phyloP scores from a whole-genome alignment of 2,329 filamentous ascomycete genomes.

The Albifimbria verrucaria region DNA sequence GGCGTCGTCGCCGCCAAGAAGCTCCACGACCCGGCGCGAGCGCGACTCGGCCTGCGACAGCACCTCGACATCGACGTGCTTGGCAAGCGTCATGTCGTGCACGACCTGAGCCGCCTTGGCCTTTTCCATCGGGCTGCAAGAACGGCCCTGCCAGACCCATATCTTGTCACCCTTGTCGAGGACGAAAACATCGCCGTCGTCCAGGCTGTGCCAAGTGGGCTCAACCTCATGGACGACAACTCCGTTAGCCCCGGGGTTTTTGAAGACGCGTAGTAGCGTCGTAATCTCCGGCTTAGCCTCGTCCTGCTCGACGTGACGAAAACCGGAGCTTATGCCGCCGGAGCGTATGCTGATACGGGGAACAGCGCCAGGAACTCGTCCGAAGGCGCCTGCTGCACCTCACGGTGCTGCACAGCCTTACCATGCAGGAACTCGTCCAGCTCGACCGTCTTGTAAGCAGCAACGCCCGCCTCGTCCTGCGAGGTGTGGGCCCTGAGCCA shows the following conservation, averaged over 20 bases:
- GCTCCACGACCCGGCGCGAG: conserved; percentile 50
- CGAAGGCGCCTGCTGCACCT: conserved; percentile 57
- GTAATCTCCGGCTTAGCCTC: conserved; percentile 34
- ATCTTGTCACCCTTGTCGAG: conserved; percentile 62
- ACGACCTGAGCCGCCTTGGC: conserved; percentile 65
- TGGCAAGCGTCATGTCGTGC: conserved; percentile 60
- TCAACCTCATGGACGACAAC: conserved; percentile 63
- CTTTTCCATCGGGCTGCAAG: conserved; percentile 67
- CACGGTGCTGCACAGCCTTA: conserved; percentile 61
- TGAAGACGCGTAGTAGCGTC: conserved; percentile 61
- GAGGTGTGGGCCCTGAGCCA: conserved; percentile 65
- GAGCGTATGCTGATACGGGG: conserved; percentile 54
- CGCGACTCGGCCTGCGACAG: conserved; percentile 58
- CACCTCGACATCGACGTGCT: conserved; percentile 63
- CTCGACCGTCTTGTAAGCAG: conserved; percentile 69
- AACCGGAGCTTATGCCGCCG: conserved; percentile 61
- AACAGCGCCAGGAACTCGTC: conserved; percentile 60
- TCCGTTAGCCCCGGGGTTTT: conserved; percentile 47
- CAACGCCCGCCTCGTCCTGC: conserved; percentile 66
- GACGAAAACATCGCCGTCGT: conserved; percentile 65
- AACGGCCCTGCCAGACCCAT: conserved; percentile 66
- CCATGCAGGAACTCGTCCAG: conserved; percentile 65
- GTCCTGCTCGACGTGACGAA: conserved; percentile 56
- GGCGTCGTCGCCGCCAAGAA: conserved; percentile 48
- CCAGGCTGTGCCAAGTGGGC: conserved; percentile 58